These are phyloP conservation scores for Climacium dendroides DNA, from an alignment of 225 moss, liverwort and hornwort species.

Conservation along the genomic window DNA sequence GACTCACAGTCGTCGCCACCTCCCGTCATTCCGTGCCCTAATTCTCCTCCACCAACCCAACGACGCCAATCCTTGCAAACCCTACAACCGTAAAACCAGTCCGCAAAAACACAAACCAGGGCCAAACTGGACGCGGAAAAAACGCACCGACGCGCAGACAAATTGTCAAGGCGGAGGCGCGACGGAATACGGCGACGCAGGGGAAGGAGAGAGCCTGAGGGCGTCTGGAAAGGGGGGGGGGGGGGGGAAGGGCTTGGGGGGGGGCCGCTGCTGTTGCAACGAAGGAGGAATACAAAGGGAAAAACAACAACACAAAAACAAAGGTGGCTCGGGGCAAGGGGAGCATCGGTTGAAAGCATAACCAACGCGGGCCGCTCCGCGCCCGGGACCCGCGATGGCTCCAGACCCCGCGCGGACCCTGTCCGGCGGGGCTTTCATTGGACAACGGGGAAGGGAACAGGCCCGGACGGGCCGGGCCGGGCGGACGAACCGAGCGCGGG, in stretches of 20 bases:
- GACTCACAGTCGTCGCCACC: background rate
- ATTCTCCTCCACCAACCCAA: background rate
- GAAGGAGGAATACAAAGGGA: background rate
- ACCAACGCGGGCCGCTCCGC: slow-evolving; percentile 2
- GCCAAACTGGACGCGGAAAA: background rate
- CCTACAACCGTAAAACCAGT: background rate
- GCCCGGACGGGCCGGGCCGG: background rate
- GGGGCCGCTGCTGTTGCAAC: background rate
- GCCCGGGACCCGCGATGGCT: background rate
- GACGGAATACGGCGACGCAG: background rate
- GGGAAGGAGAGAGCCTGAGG: background rate
- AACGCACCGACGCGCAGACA: background rate
- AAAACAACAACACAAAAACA: background rate
- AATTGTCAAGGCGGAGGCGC: background rate
- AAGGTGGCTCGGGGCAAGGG: background rate
- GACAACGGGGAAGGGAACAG: background rate
- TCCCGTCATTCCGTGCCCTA: slow-evolving; percentile 8
- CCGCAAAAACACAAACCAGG: background rate
- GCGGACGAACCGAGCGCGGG: background rate
- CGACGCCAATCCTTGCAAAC: slow-evolving; percentile 4
- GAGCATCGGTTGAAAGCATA: slow-evolving; percentile 35
- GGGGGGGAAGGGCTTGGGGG: background rate
- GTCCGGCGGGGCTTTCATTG: background rate
- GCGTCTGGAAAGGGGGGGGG: background rate
- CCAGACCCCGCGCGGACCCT: background rate